Conservation (phyloP, 1,284 basidiomycete species). For the Athelia psychrophila region DNA sequence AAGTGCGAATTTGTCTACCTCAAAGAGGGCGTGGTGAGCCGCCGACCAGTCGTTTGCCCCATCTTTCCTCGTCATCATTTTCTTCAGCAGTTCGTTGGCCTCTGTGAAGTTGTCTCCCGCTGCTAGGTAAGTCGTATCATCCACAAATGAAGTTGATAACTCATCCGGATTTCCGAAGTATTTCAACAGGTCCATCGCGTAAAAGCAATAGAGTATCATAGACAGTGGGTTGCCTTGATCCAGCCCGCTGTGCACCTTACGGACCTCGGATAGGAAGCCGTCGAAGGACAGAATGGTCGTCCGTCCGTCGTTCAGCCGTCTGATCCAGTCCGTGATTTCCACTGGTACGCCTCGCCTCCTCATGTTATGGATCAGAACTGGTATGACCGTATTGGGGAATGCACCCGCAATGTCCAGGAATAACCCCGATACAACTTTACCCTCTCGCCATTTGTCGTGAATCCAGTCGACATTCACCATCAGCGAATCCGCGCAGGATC, state of each 20-base stretch:
- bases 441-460: slow-evolving; percentile 25
- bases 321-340: slow-evolving; percentile 15
- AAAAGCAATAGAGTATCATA: slow-evolving; percentile 16
- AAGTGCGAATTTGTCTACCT: slow-evolving; percentile 13
- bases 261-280: slow-evolving; percentile 19
- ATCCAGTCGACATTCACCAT: slow-evolving; percentile 25
- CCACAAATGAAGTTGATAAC: slow-evolving; percentile 10
- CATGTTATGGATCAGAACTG: slow-evolving; percentile 28
- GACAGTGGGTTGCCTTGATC: slow-evolving; percentile 28
- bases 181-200: slow-evolving; percentile 17
- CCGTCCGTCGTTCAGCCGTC: slow-evolving; percentile 12
- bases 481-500: slow-evolving; percentile 31
- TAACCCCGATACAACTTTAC: slow-evolving; percentile 22
- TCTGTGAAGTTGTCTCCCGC: background rate
- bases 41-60: slow-evolving; percentile 10
- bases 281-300: slow-evolving; percentile 25
- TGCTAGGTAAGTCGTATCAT: slow-evolving; percentile 8
- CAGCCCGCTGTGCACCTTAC: slow-evolving; percentile 22
- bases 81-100: background rate
- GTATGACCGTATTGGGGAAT: slow-evolving; percentile 24
- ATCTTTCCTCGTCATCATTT: slow-evolving; percentile 9
- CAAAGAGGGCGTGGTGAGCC: slow-evolving; percentile 9
- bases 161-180: background rate
- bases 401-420: slow-evolving; percentile 32
- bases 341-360: slow-evolving; percentile 22